Evolutionary conservation across 495 filamentous ascomycete genomes (phyloP), one percentile per base, ranked within the genome.

Genomic region (Penicillium soppii): DNA sequence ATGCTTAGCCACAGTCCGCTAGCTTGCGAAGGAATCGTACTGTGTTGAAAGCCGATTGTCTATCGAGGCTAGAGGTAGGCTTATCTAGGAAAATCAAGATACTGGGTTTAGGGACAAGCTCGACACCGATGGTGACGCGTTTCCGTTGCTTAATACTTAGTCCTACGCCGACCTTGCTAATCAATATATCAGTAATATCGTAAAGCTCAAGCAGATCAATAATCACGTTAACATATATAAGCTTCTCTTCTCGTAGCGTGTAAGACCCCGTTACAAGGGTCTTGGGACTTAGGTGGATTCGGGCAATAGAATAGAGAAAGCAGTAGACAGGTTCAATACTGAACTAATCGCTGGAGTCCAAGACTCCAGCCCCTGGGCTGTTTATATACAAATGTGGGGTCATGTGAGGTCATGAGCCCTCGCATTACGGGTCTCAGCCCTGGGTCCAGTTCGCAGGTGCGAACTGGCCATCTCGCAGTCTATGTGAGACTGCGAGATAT

Each of bases 71-170:
- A 7, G 80, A 85, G 4, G 87, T 90, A 3, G 88, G 87, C 54
- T 90, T 85, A 59, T 90, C 86, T 26, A 90, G 68, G 61, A 90
- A 90, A 47, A 90, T 77, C 12, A 89, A 65, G 29, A 86, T 72
- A 33, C 76, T 81, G 16, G 76, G 85, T 62, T 84, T 87, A 1
- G 75, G 71, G 0, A 79, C 84, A 1, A 89, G 66, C 54, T 89
- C 85, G 7, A 87, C 81, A 5, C 77, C 85, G 43, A 87, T 85
- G 12, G 79, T 84, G 29, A 86, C 65, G n/a, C 37, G 72, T 60
- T 86, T 84, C 6, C 82, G 69, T 56, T 84, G 82, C 53, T 83
- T 81, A 20, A 77, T 69, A 22, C 72, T 75, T 16, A 84, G 59
- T 5, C 81, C 81, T 16, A 53, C 61, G 5, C 77, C 81, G 4